Base-by-base conservation (phyloP, 148 eudicot genomes). In the Selenicereus undatus region DNA sequence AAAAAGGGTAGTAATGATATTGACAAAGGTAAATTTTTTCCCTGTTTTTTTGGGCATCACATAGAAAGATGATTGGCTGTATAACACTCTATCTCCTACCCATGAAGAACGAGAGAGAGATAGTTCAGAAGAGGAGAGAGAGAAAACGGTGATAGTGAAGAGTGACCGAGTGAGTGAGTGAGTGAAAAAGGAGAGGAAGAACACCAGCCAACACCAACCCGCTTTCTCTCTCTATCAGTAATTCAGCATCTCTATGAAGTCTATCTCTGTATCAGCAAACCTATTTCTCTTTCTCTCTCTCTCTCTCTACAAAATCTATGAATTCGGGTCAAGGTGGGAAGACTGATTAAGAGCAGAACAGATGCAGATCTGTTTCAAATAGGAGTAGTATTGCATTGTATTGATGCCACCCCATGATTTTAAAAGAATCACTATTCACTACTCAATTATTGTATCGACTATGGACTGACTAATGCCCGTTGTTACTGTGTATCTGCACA, bases 1-100 rank as follows among this genome's bases (percentile, higher is more conserved):
- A 56, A 66, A 78, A 71, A 21, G 68, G 86, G 86, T 80, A 80
- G 79, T 85, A 48, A 82, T 60, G 48, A 80, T 85, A 48, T 78
- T 60, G 48, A 80, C 50, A 79, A 80, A 71, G 73, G 65, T 45
- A 80, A 64, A 20, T 71, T 24, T 52, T 62, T 64, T 62, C 30
- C 35, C 0, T 10, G 5, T 32, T 32, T 32, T 32, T 32, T 32
- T 4, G 43, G 43, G 43, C 8, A 39, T 39, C 43, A 39, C 43
- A 39, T 5, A 39, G 7, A 39, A 2, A 39, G 43, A 39, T 39
- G 43, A 39, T 39, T 39, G 43, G 43, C 8, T 39, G 5, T 5
- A 39, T 74, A 74, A 74, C 12, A 74, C 76, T 24, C 50, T n/a
- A 26, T 73, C 60, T 26, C 50, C n/a, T 24, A 21, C 30, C 27